These are phyloP conservation scores for Candida easanensis DNA, from an alignment of 805 yeast species.

Conservation along the genomic window DNA sequence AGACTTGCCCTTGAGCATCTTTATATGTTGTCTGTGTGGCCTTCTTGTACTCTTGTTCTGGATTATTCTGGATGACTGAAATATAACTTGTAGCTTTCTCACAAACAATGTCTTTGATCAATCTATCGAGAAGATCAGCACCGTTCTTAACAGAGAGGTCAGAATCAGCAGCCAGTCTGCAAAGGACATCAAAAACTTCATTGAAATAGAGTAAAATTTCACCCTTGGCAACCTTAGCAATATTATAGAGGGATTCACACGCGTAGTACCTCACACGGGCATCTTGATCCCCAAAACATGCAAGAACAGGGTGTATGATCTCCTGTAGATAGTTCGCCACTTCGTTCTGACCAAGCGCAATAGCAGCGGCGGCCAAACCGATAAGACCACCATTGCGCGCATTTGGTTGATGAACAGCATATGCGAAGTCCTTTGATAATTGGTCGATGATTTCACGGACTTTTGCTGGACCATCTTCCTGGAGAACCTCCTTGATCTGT, in stretches of 20 bases:
- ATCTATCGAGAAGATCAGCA: conserved; percentile 86
- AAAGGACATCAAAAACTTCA: conserved; percentile 90
- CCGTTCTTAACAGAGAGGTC: conserved; percentile 93
- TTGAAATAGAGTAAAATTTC: conserved; percentile 89
- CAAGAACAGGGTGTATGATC: conserved; percentile 88
- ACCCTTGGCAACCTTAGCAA: conserved; percentile 95
- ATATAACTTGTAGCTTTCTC: conserved; percentile 90
- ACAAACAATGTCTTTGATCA: conserved; percentile 90
- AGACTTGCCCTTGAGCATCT: conserved; percentile 51
- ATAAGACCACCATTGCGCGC: conserved; percentile 95
- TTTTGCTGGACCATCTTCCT: conserved; percentile 58
- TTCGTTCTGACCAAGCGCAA: conserved; percentile 82
- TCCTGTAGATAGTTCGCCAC: conserved; percentile 81
- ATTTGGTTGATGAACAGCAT: conserved; percentile 80
- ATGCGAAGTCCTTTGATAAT: conserved; percentile 71
- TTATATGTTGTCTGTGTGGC: conserved; percentile 42
- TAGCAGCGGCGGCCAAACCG: conserved; percentile 93
- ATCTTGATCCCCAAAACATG: conserved; percentile 95
- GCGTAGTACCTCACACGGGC: conserved; percentile 97
- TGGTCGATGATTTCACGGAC: conserved; percentile 67
- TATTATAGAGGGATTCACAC: conserved; percentile 92
- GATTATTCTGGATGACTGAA: conserved; percentile 58
- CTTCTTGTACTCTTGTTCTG: conserved; percentile 36
- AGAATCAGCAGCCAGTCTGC: conserved; percentile 84
- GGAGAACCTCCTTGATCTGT: conserved; percentile 64